Conservation (phyloP, 352 stramenopile species). For the Globisporangium cederbergense region DNA sequence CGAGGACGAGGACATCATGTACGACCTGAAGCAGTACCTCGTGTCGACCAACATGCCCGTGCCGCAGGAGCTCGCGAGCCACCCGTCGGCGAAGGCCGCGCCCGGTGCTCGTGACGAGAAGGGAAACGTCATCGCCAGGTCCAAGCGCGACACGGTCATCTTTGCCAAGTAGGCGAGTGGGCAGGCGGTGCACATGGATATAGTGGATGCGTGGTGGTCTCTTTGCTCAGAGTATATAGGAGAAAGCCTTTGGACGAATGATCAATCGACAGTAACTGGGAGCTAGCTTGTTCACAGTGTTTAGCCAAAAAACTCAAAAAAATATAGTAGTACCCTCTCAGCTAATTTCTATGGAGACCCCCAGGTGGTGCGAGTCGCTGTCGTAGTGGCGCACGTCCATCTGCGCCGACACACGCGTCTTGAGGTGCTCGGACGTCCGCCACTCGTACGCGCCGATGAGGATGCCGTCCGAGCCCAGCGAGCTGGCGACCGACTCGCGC, state of each 20-base stretch:
- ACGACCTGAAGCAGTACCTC: slow-evolving; percentile 96
- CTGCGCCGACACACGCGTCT: slow-evolving; percentile 69
- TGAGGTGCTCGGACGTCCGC: slow-evolving; percentile 67
- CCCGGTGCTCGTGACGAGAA: slow-evolving; percentile 78
- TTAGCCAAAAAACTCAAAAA: slow-evolving; percentile 7
- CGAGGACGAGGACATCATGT: slow-evolving; percentile 96
- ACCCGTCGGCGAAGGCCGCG: slow-evolving; percentile 91
- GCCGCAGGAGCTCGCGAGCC: slow-evolving; percentile 90
- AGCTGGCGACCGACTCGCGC: slow-evolving; percentile 49
- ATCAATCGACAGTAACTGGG: background rate
- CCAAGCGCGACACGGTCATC: slow-evolving; percentile 86
- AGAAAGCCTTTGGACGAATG: background rate
- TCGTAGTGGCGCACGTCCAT: slow-evolving; percentile 84
- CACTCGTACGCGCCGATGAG: slow-evolving; percentile 76
- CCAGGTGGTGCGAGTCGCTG: slow-evolving; percentile 79
- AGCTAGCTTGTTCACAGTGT: background rate
- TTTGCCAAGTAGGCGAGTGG: slow-evolving; percentile 62
- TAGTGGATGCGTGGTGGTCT: too few relatives aligned
- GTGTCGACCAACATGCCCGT: slow-evolving; percentile 93
- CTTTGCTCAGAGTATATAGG: slow-evolving; percentile 5
- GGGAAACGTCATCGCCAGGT: slow-evolving; percentile 83
- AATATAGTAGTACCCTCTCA: slow-evolving; percentile 22
- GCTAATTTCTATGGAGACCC: slow-evolving; percentile 81
- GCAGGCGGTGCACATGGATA: too few relatives aligned
- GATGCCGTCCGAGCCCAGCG: slow-evolving; percentile 70